A percentile compares a stretch with the other conserved stretches of the same genome.
Conservation (phyloP, 371 early-diverging fungal species). For the Mucor circinelloides region DNA sequence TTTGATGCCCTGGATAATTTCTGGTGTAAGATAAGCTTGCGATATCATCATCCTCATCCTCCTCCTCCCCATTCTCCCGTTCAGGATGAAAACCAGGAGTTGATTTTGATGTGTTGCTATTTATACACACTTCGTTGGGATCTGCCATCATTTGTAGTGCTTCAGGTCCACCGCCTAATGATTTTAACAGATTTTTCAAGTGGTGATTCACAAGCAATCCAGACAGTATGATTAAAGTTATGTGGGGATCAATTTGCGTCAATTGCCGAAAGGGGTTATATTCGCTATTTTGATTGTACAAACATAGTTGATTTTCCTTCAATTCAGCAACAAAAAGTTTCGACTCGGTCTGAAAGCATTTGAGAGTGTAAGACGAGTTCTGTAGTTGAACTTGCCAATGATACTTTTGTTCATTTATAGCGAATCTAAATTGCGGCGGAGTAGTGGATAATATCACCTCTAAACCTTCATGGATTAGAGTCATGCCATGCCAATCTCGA, state of each 20-base stretch:
- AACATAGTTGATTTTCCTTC: background rate
- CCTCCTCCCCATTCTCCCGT: constrained; percentile 2
- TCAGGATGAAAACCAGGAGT: constrained; percentile 1
- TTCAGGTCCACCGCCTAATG: constrained; percentile 34
- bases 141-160: constrained; percentile 33
- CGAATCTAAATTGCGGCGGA: constrained; percentile 24
- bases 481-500: constrained; percentile 38
- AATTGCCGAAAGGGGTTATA: constrained; percentile 8
- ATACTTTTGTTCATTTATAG: constrained; percentile 16
- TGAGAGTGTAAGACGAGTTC: background rate
- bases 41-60: constrained; percentile 25
- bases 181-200: constrained; percentile 23
- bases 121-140: constrained; percentile 7
- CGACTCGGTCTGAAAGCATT: constrained; percentile 17
- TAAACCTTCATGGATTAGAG: constrained; percentile 5
- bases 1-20: constrained; percentile 35
- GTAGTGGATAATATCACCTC: constrained; percentile 26
- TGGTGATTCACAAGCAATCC: constrained; percentile 34
- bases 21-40: constrained; percentile 20
- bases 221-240: constrained; percentile 30
- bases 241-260: constrained; percentile 18
- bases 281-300: background rate
- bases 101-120: background rate
- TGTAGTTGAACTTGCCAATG: constrained; percentile 19
- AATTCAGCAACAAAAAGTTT: constrained; percentile 15